Conservation (phyloP, 768 basidiomycete species). For the Collybiopsis luxurians region DNA sequence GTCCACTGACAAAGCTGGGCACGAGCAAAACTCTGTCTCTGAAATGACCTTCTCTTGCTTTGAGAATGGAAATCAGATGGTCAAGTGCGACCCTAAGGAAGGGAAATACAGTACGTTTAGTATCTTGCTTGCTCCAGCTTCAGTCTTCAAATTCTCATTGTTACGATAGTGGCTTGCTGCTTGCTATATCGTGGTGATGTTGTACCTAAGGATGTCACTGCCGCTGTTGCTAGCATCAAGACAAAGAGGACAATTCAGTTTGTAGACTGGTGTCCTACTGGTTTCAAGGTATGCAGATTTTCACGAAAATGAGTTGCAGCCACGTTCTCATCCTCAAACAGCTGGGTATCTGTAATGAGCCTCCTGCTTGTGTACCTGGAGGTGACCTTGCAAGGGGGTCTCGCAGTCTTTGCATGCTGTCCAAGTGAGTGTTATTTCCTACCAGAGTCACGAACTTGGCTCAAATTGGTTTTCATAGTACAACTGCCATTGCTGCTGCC, state of each 20-base stretch:
- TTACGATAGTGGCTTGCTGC: conserved; percentile 76
- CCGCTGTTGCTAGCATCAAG: conserved; percentile 92
- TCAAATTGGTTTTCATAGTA: conserved; percentile 39
- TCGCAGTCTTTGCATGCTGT: conserved; percentile 96
- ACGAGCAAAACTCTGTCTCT: conserved; percentile 95
- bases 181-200: conserved; percentile 95
- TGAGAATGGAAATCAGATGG: conserved; percentile 97
- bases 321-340: conserved; percentile 18
- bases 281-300: conserved; percentile 66
- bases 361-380: conserved; percentile 86
- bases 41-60: conserved; percentile 99
- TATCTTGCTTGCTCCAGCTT: not conserved
- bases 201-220: conserved; percentile 93
- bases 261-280: conserved; percentile 98
- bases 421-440: conserved; percentile 53
- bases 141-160: conserved; percentile 13
- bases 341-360: conserved; percentile 97
- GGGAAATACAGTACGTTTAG: conserved; percentile 98
- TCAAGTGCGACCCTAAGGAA: conserved; percentile 90
- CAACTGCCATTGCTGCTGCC: conserved; percentile 90
- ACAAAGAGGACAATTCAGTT: conserved; percentile 98
- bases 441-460: not conserved
- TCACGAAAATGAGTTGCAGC: not conserved
- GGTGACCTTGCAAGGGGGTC: conserved; percentile 94
- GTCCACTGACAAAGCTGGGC: conserved; percentile 92